Evolutionary conservation across 2,329 filamentous ascomycete genomes (phyloP), one percentile per base, ranked within the genome.

Genomic region (Fusarium ramigenum): DNA sequence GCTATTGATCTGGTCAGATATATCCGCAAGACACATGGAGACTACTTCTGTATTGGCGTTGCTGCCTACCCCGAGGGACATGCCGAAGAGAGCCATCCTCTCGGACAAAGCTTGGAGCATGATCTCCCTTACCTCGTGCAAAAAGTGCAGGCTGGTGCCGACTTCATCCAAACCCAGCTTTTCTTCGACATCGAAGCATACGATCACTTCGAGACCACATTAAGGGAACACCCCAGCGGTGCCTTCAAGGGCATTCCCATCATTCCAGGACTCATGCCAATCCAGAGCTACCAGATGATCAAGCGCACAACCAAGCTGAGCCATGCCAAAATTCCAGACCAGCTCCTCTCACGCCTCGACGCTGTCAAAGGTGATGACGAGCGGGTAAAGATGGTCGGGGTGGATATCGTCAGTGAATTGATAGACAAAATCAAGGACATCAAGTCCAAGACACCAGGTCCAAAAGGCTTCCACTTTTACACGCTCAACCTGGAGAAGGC

Each of bases 91-190:
- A 94, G 92, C 69, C 92, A 97, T 81, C 96, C 96, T 4, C 80
- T 86, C 39, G 89, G 87, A 32, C 90, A 92, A 82, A 90, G 87
- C 74, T 79, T 91, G 42, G 93, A 97, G 78, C 89, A 93, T 71
- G 96, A 99, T 83, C 84, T 99, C 66, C 93, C 95, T 2, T 97
- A 93, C 78, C 86, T 99, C 60, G 90, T 97, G 16, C 95, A 97
- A 75, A 99, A 99, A 87, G 93, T 92, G 2, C 87, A 92, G 76
- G 96, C 96, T 7, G 96, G 96, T 2, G 96, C 95, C 57, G 95
- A 98, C 83, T 99, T 99, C 80, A 93, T 99, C 83, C 97, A 99
- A 94, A 98, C 96, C 2, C 96, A 99, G 82, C 87, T 99, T 14
- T 98, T 98, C 83, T 99, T 97, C 82, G 95, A 98, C 79, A 88